phyloP scores from a whole-genome alignment of 805 yeast genomes.

The Wickerhamomyces sydowiorum region DNA sequence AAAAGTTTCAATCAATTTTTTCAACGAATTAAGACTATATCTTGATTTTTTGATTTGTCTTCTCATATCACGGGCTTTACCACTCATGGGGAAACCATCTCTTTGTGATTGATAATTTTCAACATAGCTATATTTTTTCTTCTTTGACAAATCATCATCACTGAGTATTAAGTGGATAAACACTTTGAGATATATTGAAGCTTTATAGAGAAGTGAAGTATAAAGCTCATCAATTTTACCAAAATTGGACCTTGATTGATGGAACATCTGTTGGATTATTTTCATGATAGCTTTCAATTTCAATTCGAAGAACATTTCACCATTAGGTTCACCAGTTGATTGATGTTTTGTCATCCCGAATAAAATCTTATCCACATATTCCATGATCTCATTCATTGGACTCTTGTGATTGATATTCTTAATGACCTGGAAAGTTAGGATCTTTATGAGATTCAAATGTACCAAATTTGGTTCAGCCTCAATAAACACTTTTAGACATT shows the following conservation, averaged over 20 bases:
- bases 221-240: too few relatives aligned
- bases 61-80: background rate
- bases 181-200: background rate
- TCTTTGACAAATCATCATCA: background rate
- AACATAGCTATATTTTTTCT: background rate
- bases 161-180: background rate
- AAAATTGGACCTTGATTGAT: too few relatives aligned
- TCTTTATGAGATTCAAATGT: background rate
- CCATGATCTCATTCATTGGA: too few relatives aligned
- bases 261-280: too few relatives aligned
- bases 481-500: background rate
- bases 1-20: background rate
- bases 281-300: too few relatives aligned
- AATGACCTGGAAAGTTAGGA: background rate
- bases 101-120: background rate
- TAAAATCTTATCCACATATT: too few relatives aligned
- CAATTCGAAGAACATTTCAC: too few relatives aligned
- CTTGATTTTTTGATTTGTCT: background rate
- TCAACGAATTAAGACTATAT: background rate
- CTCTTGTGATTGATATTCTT: too few relatives aligned
- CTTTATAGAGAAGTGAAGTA: background rate
- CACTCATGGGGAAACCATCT: background rate
- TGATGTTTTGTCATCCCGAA: too few relatives aligned
- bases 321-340: too few relatives aligned
- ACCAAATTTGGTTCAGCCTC: background rate